These are phyloP conservation scores for Cystobasidium slooffiae DNA, from an alignment of 1,284 basidiomycete species.

Conservation along the genomic window DNA sequence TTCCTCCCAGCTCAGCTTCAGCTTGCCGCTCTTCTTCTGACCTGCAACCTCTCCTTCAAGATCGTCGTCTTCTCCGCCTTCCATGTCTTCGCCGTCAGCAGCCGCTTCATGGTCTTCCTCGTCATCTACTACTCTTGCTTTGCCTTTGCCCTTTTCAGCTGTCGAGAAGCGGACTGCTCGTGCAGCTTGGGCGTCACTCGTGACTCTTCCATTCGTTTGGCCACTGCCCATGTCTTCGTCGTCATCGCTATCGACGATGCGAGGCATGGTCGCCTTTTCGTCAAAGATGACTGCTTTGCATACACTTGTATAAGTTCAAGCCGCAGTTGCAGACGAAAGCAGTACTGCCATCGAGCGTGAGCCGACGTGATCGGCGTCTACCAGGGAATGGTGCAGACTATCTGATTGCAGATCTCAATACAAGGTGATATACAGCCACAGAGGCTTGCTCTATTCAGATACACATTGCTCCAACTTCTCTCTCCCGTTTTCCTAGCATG, in stretches of 20 bases:
- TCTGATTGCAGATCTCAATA: too few species aligned
- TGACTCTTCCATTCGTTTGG: background rate
- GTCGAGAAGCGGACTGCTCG: constrained; percentile 23
- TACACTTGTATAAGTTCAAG: too few species aligned
- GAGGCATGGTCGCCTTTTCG: background rate
- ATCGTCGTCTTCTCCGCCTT: constrained; percentile 25
- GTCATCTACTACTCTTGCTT: constrained; percentile 21
- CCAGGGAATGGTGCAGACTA: background rate
- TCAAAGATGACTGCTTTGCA: too few species aligned
- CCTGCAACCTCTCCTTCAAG: background rate
- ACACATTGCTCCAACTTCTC: background rate
- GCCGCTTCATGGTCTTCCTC: constrained; percentile 22
- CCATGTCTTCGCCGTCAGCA: constrained; percentile 5
- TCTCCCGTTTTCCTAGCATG: background rate
- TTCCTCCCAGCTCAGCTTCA: constrained; percentile 74
- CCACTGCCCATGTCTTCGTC: constrained; percentile 2
- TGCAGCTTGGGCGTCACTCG: background rate
- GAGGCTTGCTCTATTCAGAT: too few species aligned
- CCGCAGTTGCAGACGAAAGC: background rate
- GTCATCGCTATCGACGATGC: constrained; percentile 37
- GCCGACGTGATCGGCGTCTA: background rate
- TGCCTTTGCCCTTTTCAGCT: constrained; percentile 40
- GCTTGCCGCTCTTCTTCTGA: constrained; percentile 25
- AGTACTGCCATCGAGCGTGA: background rate
- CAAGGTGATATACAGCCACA: too few species aligned